Evolutionary conservation across 1,284 basidiomycete species (phyloP), one percentile per base, ranked within the genome.

Genomic region (Schizopora paradoxa): DNA sequence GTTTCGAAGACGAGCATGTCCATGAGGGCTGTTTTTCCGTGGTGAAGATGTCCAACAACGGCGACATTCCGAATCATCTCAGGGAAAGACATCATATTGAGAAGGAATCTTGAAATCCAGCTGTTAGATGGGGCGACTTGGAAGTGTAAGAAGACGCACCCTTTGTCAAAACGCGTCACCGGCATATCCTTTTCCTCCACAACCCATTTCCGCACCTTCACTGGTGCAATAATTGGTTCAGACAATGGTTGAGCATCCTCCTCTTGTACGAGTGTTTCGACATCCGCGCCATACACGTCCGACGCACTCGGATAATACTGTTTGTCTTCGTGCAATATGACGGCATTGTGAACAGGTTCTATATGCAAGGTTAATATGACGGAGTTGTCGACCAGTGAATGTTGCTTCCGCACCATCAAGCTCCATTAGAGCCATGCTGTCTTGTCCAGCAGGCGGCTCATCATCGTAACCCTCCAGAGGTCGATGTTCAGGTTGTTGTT

Each of bases 1-100:
- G 96, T 99, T 68, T 99, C 93, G 55, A 91, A 88, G 2, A 96
- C 83, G 50, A 99, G 79, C 89, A 96, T 96, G 64, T 99, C 96
- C 76, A 99, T 70, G 32, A 99, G 68, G 0, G 90, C 86, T 0
- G 96, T 98, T 73, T 99, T 99, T 59, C 96, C 96, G 59, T 99
- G 96, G 62, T 99, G 95, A 36, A 99, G 68, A 62, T 98, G 94
- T 2, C 96, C 96, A 3, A 91, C 91, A 21, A 97, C 78, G 49
- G 91, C 91, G 37, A 97, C 87, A 62, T 97, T 97, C 42, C 96
- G 83, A 58, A 97, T 81, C 84, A 94, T 95, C 47, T 94, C 90
- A 21, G 93, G 94, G 64, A 94, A 91, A 19, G 79, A 75, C 62
- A 92, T 90, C 77, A 97, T 82, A 61, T 89, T 91, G 58, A 98